Evolutionary conservation across 768 basidiomycete genomes (phyloP).

Genomic region (Chlorophyllum brunneum): DNA sequence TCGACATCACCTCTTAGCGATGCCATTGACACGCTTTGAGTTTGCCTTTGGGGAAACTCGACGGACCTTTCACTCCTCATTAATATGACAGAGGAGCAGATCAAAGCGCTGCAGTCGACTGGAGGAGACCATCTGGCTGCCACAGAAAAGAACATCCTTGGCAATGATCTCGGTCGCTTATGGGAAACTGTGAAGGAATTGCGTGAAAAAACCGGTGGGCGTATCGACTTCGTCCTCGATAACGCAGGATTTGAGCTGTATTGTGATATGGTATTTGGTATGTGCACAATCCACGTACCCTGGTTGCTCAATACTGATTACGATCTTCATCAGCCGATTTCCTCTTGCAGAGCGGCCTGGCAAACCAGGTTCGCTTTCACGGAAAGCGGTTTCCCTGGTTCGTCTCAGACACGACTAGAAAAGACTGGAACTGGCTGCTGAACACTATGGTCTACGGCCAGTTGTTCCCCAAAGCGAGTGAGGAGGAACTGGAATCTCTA

Average conservation of each 20-base stretch:
- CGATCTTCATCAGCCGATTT: conserved; percentile 67
- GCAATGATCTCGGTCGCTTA: conserved; percentile 69
- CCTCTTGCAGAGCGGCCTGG: conserved; percentile 85
- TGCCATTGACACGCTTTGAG: conserved; percentile 31
- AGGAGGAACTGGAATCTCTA: conserved; percentile 78
- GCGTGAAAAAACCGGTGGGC: conserved; percentile 64
- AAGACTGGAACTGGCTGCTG: conserved; percentile 92
- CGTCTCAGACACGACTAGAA: conserved; percentile 87
- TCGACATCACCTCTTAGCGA: no score
- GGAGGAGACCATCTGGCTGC: conserved; percentile 94
- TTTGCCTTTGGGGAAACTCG: conserved; percentile 96
- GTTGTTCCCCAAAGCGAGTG: conserved; percentile 80
- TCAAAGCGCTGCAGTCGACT: conserved; percentile 93
- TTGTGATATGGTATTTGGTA: conserved; percentile 84
- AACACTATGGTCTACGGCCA: conserved; percentile 90
- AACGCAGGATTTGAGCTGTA: conserved; percentile 90
- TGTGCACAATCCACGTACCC: conserved; percentile 16
- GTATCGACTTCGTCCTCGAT: conserved; percentile 80
- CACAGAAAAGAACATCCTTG: conserved; percentile 94
- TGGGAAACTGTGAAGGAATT: conserved; percentile 76
- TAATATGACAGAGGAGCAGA: conserved; percentile 98
- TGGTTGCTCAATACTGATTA: conserved; percentile 3
- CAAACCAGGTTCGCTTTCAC: conserved; percentile 85
- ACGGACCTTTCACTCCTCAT: conserved; percentile 93
- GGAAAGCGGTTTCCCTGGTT: conserved; percentile 97